Conservation (phyloP, 345 rosid species). For the Pistacia vera region DNA sequence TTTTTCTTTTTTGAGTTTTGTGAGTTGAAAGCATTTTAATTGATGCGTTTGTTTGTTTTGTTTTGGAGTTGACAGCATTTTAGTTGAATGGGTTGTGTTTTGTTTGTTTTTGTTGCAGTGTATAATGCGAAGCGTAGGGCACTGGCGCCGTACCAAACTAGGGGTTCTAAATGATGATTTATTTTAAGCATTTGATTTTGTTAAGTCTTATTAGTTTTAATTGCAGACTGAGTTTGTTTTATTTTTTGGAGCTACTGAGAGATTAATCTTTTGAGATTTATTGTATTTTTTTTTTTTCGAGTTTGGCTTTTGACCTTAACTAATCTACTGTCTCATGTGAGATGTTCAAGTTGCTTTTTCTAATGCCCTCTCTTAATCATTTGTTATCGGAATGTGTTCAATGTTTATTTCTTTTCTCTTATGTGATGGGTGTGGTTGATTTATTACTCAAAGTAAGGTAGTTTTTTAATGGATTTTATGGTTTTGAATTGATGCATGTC, state of each 20-base stretch:
- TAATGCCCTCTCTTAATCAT: not conserved
- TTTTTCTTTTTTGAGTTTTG: not conserved
- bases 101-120: conserved; percentile 30
- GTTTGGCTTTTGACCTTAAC: not conserved
- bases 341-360: not conserved
- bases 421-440: not conserved
- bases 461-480: too few relatives aligned
- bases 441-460: not conserved
- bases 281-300: not conserved
- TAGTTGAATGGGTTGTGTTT: too few relatives aligned
- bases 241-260: not conserved
- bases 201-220: conserved; percentile 9
- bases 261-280: not conserved
- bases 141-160: conserved; percentile 79
- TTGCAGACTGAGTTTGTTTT: conserved; percentile 11
- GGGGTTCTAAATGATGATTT: conserved; percentile 34
- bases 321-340: not conserved
- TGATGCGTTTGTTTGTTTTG: not conserved
- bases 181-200: conserved; percentile 1
- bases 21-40: not conserved
- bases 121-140: conserved; percentile 79
- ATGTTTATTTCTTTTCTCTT: not conserved
- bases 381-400: not conserved
- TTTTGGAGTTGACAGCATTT: too few relatives aligned
- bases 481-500: too few relatives aligned